phyloP scores from a whole-genome alignment of 768 basidiomycete species.

The Mycena latifolia region DNA sequence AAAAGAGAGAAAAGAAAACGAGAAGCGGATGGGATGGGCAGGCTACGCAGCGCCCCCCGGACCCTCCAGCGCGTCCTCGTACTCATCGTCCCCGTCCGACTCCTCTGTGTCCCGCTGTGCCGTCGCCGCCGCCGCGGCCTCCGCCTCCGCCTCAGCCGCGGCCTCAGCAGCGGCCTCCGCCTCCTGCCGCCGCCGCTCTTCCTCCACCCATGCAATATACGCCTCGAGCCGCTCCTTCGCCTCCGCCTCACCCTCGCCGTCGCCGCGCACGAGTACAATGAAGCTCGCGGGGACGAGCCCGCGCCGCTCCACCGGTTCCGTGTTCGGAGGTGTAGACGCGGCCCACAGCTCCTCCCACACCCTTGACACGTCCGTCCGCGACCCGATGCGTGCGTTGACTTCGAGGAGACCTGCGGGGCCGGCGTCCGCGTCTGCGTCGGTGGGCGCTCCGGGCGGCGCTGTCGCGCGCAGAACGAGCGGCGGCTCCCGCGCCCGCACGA shows the following conservation, averaged over 20 bases:
- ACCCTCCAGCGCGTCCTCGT: too few species aligned
- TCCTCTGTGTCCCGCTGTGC: too few species aligned
- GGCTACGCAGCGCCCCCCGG: too few species aligned
- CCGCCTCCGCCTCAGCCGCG: too few species aligned
- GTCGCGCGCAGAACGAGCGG: constrained; percentile 22
- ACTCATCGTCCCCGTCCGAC: too few species aligned
- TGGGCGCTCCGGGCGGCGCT: too few species aligned
- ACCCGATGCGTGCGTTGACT: constrained; percentile 21
- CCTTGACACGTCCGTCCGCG: constrained; percentile 21
- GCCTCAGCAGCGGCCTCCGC: constrained; percentile 6
- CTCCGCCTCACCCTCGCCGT: constrained; percentile 32
- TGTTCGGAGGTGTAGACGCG: not conserved
- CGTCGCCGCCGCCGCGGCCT: too few species aligned
- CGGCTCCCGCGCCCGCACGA: constrained; percentile 22
- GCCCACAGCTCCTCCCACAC: constrained; percentile 33
- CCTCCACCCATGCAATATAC: constrained; percentile 28
- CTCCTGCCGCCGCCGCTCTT: constrained; percentile 22
- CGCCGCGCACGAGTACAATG: constrained; percentile 31
- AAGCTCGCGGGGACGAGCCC: constrained; percentile 35
- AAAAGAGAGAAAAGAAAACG: too few species aligned
- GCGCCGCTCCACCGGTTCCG: constrained; percentile 4
- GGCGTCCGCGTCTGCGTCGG: too few species aligned
- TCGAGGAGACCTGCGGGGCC: constrained; percentile 15
- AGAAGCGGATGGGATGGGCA: too few species aligned
- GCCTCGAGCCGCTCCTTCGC: constrained; percentile 21